Evolutionary conservation across 2,329 filamentous ascomycete species (phyloP), one percentile per base, ranked within the genome.

Genomic region (Xylaria sp.): DNA sequence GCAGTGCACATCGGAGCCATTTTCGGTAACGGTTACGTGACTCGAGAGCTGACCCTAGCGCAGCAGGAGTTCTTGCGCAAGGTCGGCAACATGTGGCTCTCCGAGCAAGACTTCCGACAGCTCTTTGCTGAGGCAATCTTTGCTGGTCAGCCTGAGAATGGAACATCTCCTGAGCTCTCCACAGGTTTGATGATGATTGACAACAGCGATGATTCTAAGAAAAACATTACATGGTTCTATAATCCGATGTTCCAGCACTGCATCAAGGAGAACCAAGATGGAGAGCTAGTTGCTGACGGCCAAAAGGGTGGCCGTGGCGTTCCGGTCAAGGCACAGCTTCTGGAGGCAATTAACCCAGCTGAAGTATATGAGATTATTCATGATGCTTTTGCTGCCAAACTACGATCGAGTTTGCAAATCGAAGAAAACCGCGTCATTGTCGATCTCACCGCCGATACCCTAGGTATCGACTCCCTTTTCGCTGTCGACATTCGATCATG

Each of bases 401-500:
- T 73, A 2, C 66, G 61, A 13, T 16, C 18, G 0, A 60, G 29
- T 13, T 63, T 71, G 23, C 59, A 68, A 16, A 29, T 67, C 10
- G 60, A 59, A 2, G 65, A 60, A 13, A 18, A 47, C 10, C 35
- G 53, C 2, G 13, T 61, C n/a, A 69, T 75, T 16, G 67, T 72
- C 8, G 71, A 77, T 8, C 50, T 77, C 1, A 58, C 51, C 2
- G 42, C 59, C 0, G 60, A 63, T n/a, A 55, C 29, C 5, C 53
- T 63, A 5, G 78, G 77, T 0, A 68, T 78, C 5, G 78, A 80
- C 62, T 78, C 78, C 0, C 69, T 80, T 1, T 60, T 79, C 0
- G 78, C 78, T 21, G 77, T 79, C 1, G 75, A 77, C 75, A 81
- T 83, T 3, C 81, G 84, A 0, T 75, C 80, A 2, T 87, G 85